Base-by-base conservation (phyloP, 768 basidiomycete species). In the Obba rivulosa region DNA sequence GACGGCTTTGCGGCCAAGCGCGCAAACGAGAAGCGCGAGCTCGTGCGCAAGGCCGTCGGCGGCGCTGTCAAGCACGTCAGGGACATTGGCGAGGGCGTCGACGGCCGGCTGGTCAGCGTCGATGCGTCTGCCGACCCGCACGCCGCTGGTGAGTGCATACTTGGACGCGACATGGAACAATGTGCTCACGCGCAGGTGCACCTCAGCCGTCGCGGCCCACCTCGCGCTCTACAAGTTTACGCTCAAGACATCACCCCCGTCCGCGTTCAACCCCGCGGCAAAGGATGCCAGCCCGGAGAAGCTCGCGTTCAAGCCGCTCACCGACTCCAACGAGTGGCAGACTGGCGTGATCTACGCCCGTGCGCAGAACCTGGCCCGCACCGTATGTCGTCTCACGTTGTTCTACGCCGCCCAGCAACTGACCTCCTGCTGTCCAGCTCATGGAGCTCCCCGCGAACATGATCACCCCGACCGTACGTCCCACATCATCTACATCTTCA, bases 381-480 rank as follows among this genome's bases (percentile, higher is more conserved):
- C 87, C 36, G 85, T 85, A 63, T 48, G 74, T 50, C 40, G 16
- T 37, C 36, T 11, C 1, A n/a, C 43, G 20, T 38, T 24, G 40
- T 39, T 23, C n/a, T n/a, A n/a, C n/a, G n/a, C n/a, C 2, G 16
- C 35, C 23, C 39, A 31, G 46, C 21, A 41, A 3, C 5, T 35
- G 43, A 3, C n/a, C 18, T 46, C 21, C 3, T 36, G 7, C 28
- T 13, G 28, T 31, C 28, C 28, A 90, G 85, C 73, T 93, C 41
- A 84, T 80, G 81, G 92, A 93, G 66, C 68, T 87, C 4, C 92
- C 92, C 44, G 90, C 80, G 1, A 93, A 93, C 63, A 79, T 92
- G 65, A 70, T 90, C 72, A 92, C 89, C 2, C 91, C 90, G 8
- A 89, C 88, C 13, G 84, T 84, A 57, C 38, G 74, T 62, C 44